Evolutionary conservation across 495 filamentous ascomycete species (phyloP), one percentile per base, ranked within the genome.

Genomic region (Delitschia confertaspora): DNA sequence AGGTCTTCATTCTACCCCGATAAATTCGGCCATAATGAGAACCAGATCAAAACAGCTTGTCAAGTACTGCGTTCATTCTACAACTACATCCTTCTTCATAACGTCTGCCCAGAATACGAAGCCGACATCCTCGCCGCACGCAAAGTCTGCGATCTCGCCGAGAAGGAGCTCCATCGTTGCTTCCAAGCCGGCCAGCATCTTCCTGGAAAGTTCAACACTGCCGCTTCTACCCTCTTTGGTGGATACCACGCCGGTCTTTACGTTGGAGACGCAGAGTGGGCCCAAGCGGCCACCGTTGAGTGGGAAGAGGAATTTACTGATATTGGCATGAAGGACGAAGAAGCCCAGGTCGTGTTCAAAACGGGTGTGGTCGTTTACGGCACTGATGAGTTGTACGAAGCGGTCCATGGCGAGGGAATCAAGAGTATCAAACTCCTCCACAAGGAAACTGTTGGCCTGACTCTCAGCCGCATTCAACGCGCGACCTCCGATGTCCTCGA

Each of bases 11-110:
- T 64, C 51, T 68, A 70, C 48, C 65, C 69, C 4, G 46, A 43
- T 3, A 53, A 56, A 33, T 73, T 69, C 56, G n/a, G 65, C 70
- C 38, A 59, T 35, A 14, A 36, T 3, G 32, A 31, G 2, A 11
- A 68, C 0, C 61, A 66, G 32, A 59, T 85, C 42, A 68, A 73
- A 36, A 44, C 69, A 13, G 69, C 66, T 9, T 71, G 74, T 10
- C 65, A 68, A 11, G 75, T 91, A 3, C 68, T 95, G 33, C 73
- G 73, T 37, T 94, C 91, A 61, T 95, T 95, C 61, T 73, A 93
- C 44, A 87, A 86, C 51, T 98, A 95, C 53, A 69, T 95, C 6
- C 67, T 87, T 9, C 72, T 73, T 42, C 89, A 95, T 54, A 70
- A 83, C 25, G 91, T 93, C 10, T 93, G 85, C 49, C 82, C 82